Conservation (phyloP, 2,329 filamentous ascomycete species). For the Boeremia exigua region DNA sequence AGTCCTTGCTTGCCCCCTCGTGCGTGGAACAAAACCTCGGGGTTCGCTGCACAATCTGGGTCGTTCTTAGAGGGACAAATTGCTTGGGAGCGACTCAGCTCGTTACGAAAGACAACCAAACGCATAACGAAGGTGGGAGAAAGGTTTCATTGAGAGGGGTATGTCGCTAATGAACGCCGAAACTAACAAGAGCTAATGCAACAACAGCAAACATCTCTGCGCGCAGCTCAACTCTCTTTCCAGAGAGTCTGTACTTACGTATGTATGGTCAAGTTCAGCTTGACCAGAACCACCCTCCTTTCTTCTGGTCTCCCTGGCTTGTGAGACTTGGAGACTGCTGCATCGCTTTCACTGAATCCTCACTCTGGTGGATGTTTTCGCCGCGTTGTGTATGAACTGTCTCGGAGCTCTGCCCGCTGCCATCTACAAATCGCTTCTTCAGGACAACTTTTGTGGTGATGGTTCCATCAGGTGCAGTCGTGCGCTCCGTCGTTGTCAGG, state of each 20-base stretch:
- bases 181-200: not conserved
- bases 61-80: no score
- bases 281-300: constrained; percentile 45
- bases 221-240: not conserved
- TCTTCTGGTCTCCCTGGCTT: constrained; percentile 20
- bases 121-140: no score
- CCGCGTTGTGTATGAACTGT: constrained; percentile 55
- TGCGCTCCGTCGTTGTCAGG: constrained; percentile 63
- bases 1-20: no score
- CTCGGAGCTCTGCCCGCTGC: constrained; percentile 64
- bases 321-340: not conserved
- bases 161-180: constrained; percentile 13
- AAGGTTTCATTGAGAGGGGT: constrained; percentile 9
- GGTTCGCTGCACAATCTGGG: no score
- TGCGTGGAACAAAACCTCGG: no score
- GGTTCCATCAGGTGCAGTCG: constrained; percentile 62
- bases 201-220: not conserved
- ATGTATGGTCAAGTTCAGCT: not conserved
- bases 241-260: not conserved
- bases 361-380: constrained; percentile 19
- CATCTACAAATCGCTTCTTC: constrained; percentile 66
- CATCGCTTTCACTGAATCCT: constrained; percentile 20
- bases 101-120: no score
- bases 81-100: no score
- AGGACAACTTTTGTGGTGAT: constrained; percentile 63